Conservation (phyloP, 441 rosid species). For the Populus hybrid region DNA sequence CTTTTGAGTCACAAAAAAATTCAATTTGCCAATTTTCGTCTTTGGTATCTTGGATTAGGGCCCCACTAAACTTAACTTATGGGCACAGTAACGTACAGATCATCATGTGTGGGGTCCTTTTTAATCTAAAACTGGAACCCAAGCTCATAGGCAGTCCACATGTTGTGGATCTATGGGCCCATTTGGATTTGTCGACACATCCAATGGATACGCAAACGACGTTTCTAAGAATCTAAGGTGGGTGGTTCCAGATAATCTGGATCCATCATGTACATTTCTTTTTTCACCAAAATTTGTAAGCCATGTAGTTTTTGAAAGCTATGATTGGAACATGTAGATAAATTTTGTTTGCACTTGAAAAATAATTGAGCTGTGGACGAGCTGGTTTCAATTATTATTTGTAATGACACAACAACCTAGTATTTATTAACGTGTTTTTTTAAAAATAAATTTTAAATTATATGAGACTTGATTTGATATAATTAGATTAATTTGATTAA, state of each 20-base stretch:
- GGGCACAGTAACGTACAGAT: background rate
- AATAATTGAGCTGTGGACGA: background rate
- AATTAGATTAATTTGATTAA: too few species aligned
- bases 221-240: background rate
- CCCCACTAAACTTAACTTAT: too few species aligned
- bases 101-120: slow-evolving; percentile 7
- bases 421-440: too few species aligned
- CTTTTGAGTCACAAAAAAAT: too few species aligned
- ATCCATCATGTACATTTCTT: background rate
- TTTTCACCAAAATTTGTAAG: background rate
- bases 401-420: too few species aligned
- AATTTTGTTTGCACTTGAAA: background rate
- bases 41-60: too few species aligned
- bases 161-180: background rate
- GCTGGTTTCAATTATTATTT: background rate
- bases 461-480: too few species aligned
- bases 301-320: slow-evolving; percentile 6
- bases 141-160: background rate
- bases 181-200: background rate
- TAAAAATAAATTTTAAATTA: too few species aligned
- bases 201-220: background rate
- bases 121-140: background rate
- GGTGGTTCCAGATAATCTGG: background rate
- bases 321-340: background rate
- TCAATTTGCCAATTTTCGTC: background rate